These are phyloP conservation scores for Pochonia chlamydosporia DNA, from an alignment of 2,329 filamentous ascomycete species.

Conservation along the genomic window DNA sequence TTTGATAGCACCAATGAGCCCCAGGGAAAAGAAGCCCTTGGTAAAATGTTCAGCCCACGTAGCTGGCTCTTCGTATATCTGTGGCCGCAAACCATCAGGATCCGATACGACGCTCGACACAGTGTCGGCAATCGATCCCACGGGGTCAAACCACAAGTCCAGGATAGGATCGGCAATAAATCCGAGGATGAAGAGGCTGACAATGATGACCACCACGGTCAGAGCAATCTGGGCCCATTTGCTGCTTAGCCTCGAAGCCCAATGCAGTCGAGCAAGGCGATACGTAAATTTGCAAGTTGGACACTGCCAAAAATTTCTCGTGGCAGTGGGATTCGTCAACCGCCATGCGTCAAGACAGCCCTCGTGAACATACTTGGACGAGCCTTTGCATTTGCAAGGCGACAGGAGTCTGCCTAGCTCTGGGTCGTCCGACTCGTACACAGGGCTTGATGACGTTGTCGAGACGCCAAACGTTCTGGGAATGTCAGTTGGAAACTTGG, in stretches of 20 bases:
- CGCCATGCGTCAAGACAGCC: constrained; percentile 82
- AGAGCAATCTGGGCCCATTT: constrained; percentile 60
- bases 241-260: constrained; percentile 65
- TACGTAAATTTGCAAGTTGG: constrained; percentile 85
- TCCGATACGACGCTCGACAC: constrained; percentile 40
- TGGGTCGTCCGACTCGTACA: constrained; percentile 69
- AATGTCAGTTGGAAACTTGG: constrained; percentile 36
- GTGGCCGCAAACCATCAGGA: constrained; percentile 26
- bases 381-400: constrained; percentile 90
- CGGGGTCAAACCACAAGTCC: constrained; percentile 78
- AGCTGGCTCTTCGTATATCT: constrained; percentile 41
- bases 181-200: constrained; percentile 74
- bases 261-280: constrained; percentile 68
- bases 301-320: constrained; percentile 77
- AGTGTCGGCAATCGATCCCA: constrained; percentile 52
- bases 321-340: constrained; percentile 57
- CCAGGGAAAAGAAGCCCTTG: constrained; percentile 87
- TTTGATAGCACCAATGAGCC: constrained; percentile 79
- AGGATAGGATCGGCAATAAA: constrained; percentile 92
- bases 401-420: constrained; percentile 73
- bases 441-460: constrained; percentile 27
- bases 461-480: constrained; percentile 27
- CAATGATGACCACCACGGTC: constrained; percentile 65
- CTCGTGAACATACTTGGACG: constrained; percentile 90
- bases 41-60: constrained; percentile 79